phyloP scores from a whole-genome alignment of 1,284 basidiomycete genomes.

The Sporisorium reilianum region DNA sequence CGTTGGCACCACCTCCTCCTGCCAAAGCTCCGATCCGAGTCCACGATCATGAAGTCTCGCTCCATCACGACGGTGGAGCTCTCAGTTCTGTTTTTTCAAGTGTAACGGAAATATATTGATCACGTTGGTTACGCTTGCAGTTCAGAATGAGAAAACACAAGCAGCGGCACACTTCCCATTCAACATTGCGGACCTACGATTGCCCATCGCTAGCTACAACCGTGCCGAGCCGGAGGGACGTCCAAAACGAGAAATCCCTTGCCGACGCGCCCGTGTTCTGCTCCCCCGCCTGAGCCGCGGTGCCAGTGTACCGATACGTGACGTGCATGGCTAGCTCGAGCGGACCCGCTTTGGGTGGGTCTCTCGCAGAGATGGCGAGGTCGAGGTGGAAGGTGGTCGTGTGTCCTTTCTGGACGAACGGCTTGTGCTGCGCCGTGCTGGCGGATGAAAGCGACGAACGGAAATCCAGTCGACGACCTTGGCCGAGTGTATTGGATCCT shows the following conservation, averaged over 20 bases:
- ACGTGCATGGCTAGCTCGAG: conserved; percentile 53
- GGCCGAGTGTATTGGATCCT: not conserved
- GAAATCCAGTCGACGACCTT: not conserved
- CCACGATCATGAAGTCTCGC: no score
- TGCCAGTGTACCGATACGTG: conserved; percentile 42
- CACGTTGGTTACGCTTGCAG: no score
- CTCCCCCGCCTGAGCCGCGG: not conserved
- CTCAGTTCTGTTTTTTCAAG: no score
- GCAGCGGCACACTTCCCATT: no score
- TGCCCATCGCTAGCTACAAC: conserved; percentile 9
- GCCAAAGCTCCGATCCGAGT: no score
- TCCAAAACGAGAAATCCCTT: conserved; percentile 39
- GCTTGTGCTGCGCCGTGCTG: conserved; percentile 13
- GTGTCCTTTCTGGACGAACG: conserved; percentile 38
- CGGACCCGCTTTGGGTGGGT: conserved; percentile 16
- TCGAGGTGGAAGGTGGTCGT: conserved; percentile 42
- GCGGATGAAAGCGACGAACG: not conserved
- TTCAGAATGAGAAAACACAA: no score
- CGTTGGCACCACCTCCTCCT: no score
- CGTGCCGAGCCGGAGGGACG: conserved; percentile 26
- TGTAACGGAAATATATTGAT: no score
- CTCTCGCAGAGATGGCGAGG: conserved; percentile 22
- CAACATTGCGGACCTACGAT: no score
- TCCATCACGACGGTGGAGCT: no score
- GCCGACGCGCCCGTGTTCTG: conserved; percentile 2